Percentiles rank a stretch among this genome's conserved stretches.
phyloP scores from a whole-genome alignment of 768 basidiomycete species.

The Exsudoporus frostii region DNA sequence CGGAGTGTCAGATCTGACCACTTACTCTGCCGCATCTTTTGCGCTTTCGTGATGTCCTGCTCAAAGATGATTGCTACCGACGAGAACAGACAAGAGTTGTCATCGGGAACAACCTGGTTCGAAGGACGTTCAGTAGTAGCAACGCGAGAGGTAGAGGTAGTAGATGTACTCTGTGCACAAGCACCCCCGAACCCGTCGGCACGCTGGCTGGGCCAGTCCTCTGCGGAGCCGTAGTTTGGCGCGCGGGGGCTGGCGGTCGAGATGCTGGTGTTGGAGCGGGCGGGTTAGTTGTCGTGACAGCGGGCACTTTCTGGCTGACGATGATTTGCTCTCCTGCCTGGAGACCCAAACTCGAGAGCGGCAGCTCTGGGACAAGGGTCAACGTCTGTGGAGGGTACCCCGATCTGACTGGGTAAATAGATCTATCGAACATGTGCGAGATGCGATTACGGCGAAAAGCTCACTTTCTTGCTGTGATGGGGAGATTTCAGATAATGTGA shows the following conservation, averaged over 20 bases:
- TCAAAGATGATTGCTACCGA: slow-evolving; percentile 83
- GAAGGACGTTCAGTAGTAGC: not conserved
- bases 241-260: slow-evolving; percentile 14
- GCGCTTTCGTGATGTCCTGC: slow-evolving; percentile 72
- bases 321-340: slow-evolving; percentile 83
- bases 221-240: slow-evolving; percentile 13
- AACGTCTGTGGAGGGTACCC: slow-evolving; percentile 84
- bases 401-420: slow-evolving; percentile 53
- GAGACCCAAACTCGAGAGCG: slow-evolving; percentile 74
- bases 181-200: slow-evolving; percentile 56
- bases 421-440: not conserved
- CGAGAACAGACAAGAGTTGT: slow-evolving; percentile 94
- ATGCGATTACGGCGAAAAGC: slow-evolving; percentile 26
- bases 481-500: slow-evolving; percentile 60
- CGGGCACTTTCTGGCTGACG: slow-evolving; percentile 46
- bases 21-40: slow-evolving; percentile 70
- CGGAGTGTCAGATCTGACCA: not conserved
- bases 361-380: slow-evolving; percentile 68
- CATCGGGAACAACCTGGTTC: slow-evolving; percentile 83
- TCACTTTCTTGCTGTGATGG: slow-evolving; percentile 76
- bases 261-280: slow-evolving; percentile 10
- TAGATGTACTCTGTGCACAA: slow-evolving; percentile 64
- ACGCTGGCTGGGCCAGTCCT: slow-evolving; percentile 53
- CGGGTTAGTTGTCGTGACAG: slow-evolving; percentile 9
- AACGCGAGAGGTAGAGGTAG: slow-evolving; percentile 1